Evolutionary conservation across 2,329 filamentous ascomycete species (phyloP).

Genomic region (Epichloe sibirici): DNA sequence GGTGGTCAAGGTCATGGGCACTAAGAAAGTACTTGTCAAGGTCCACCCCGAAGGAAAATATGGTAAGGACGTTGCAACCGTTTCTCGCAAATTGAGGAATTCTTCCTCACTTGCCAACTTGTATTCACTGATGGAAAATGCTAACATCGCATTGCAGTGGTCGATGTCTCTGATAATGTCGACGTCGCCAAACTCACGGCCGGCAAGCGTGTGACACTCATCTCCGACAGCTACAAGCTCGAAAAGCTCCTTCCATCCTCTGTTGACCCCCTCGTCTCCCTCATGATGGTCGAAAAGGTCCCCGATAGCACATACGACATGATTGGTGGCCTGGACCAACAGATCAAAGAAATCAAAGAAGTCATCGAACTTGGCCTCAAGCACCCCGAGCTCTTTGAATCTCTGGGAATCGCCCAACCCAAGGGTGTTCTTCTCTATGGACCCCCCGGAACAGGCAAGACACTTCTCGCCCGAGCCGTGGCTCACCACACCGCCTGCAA

Average conservation of each 20-base stretch:
- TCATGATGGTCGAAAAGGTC: conserved; percentile 99
- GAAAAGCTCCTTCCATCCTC: conserved; percentile 98
- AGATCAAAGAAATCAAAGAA: conserved; percentile 99
- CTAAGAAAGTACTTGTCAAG: conserved; percentile 98
- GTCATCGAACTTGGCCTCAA: conserved; percentile 97
- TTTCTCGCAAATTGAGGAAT: too few relatives aligned
- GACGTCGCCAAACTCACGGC: conserved; percentile 93
- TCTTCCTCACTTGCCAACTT: background rate
- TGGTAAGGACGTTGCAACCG: conserved; percentile 42
- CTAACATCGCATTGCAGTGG: conserved; percentile 45
- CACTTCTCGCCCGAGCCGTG: conserved; percentile 83
- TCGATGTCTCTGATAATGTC: conserved; percentile 88
- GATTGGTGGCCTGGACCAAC: conserved; percentile 97
- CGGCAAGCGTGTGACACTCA: conserved; percentile 90
- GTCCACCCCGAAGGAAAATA: conserved; percentile 99
- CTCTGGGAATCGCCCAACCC: conserved; percentile 94
- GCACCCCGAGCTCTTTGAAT: conserved; percentile 97
- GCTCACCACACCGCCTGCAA: conserved; percentile 99
- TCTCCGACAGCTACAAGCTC: conserved; percentile 96
- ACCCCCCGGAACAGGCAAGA: conserved; percentile 93
- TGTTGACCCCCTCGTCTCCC: conserved; percentile 92
- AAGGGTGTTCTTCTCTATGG: conserved; percentile 97
- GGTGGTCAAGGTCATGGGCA: conserved; percentile 99
- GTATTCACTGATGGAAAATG: background rate
- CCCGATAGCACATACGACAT: conserved; percentile 99